A percentile compares a stretch with the other conserved stretches of the same genome.
Evolutionary conservation across 148 eudicot species (phyloP).

Genomic region (Rhododendron ferrugineum): DNA sequence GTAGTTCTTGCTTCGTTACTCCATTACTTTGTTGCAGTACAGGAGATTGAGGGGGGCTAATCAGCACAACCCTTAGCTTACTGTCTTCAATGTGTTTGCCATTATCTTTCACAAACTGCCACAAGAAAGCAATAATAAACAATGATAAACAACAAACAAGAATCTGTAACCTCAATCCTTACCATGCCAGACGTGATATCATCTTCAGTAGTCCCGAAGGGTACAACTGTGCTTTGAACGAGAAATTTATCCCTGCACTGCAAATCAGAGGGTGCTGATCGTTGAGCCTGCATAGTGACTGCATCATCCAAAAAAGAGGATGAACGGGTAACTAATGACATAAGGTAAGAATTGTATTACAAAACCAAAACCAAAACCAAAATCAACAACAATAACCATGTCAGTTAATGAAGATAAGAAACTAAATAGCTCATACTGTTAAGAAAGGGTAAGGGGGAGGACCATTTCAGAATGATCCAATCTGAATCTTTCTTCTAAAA

Average conservation of each 20-base stretch:
- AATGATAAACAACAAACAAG: slow-evolving; percentile 1
- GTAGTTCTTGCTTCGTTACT: slow-evolving; percentile 30
- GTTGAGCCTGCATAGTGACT: slow-evolving; percentile 73
- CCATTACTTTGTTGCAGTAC: slow-evolving; percentile 33
- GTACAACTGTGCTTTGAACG: slow-evolving; percentile 53
- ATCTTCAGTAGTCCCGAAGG: slow-evolving; percentile 47
- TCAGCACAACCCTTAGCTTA: slow-evolving; percentile 59
- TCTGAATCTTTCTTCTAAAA: neutral
- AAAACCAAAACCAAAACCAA: neutral
- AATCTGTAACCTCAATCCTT: slow-evolving; percentile 11
- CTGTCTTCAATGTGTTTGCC: slow-evolving; percentile 48
- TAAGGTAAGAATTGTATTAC: neutral
- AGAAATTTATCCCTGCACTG: slow-evolving; percentile 75
- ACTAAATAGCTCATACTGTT: neutral
- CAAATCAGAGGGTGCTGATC: slow-evolving; percentile 53
- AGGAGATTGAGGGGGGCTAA: slow-evolving; percentile 44
- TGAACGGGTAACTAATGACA: neutral
- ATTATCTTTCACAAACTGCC: slow-evolving; percentile 58
- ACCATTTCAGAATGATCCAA: neutral
- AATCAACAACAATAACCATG: neutral
- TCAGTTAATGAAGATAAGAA: neutral
- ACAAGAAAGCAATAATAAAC: slow-evolving; percentile 15
- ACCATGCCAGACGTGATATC: slow-evolving; percentile 58
- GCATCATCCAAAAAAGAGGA: slow-evolving; percentile 15
- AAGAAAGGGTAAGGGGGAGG: neutral